These are phyloP conservation scores for Aspergillus ellipticus DNA, from an alignment of 495 filamentous ascomycete genomes.

Conservation along the genomic window DNA sequence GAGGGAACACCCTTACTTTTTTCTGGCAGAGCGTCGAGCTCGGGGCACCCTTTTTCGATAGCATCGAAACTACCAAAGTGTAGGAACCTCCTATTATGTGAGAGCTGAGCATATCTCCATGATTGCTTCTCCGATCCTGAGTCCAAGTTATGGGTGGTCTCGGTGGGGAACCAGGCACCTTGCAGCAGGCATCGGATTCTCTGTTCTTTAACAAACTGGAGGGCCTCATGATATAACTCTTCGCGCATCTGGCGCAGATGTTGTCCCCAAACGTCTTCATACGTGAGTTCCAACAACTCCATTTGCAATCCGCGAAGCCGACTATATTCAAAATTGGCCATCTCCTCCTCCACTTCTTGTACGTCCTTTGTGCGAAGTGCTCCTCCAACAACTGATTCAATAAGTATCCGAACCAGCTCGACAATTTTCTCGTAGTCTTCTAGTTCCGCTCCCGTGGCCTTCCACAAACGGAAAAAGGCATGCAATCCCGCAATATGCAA, in stretches of 20 bases:
- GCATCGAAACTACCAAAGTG: conserved; percentile 86
- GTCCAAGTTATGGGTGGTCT: conserved; percentile 35
- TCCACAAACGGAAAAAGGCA: conserved; percentile 90
- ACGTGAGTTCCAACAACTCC: conserved; percentile 84
- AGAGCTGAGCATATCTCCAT: conserved; percentile 83
- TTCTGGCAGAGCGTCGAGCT: conserved; percentile 67
- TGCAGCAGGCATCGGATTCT: conserved; percentile 86
- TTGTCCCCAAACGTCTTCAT: conserved; percentile 91
- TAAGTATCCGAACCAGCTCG: conserved; percentile 83
- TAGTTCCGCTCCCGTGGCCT: conserved; percentile 72
- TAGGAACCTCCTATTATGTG: conserved; percentile 84
- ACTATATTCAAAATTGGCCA: conserved; percentile 75
- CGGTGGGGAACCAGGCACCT: conserved; percentile 84
- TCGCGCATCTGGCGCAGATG: conserved; percentile 90
- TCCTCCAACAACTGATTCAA: conserved; percentile 86
- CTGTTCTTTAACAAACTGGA: conserved; percentile 96
- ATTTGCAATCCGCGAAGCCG: conserved; percentile 86
- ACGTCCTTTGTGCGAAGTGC: conserved; percentile 82
- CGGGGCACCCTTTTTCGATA: conserved; percentile 60
- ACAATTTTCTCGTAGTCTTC: conserved; percentile 91
- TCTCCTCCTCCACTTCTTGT: conserved; percentile 81
- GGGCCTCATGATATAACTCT: conserved; percentile 83
- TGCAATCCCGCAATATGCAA: conserved; percentile 88
- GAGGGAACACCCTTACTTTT: conserved; percentile 53
- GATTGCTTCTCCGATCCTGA: conserved; percentile 37